These are phyloP conservation scores for Metschnikowia bowlesiae DNA, from an alignment of 805 yeast genomes.

Conservation along the genomic window DNA sequence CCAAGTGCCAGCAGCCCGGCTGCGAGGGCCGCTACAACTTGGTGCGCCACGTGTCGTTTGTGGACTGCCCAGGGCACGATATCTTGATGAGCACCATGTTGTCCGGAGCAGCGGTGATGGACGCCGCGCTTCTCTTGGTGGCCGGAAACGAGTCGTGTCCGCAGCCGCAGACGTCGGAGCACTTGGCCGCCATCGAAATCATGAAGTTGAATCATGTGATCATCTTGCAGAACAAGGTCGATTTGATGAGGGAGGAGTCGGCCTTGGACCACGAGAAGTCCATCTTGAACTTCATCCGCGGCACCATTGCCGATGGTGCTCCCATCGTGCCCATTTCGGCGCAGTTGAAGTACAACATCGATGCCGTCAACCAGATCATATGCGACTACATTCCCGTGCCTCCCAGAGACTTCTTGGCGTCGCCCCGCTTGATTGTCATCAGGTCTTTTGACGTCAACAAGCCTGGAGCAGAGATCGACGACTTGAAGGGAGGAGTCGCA, in stretches of 20 bases:
- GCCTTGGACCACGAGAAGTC: conserved; percentile 95
- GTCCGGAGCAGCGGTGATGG: conserved; percentile 99
- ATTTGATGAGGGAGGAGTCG: conserved; percentile 94
- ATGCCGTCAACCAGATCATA: conserved; percentile 95
- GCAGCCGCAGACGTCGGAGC: conserved; percentile 99
- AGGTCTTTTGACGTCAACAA: conserved; percentile 98
- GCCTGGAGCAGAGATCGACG: conserved; percentile 97
- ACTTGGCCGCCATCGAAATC: conserved; percentile 98
- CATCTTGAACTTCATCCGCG: conserved; percentile 86
- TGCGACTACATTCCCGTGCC: conserved; percentile 96
- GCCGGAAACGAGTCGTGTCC: conserved; percentile 99
- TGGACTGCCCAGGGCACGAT: conserved; percentile 99
- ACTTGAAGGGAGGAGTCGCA: conserved; percentile 99
- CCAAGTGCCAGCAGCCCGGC: conserved; percentile 84
- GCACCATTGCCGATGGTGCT: conserved; percentile 98
- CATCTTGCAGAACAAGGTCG: conserved; percentile 96
- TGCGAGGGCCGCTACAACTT: conserved; percentile 85
- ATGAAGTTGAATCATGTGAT: conserved; percentile 97
- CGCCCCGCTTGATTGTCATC: conserved; percentile 93
- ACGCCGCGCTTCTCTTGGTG: conserved; percentile 91
- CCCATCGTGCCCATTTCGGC: conserved; percentile 99
- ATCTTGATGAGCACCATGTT: conserved; percentile 99
- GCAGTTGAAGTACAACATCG: conserved; percentile 96
- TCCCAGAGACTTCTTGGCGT: conserved; percentile 86
- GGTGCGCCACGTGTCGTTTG: conserved; percentile 95